Conservation (phyloP, 352 stramenopile genomes). For the Elongisporangium anandrum region DNA sequence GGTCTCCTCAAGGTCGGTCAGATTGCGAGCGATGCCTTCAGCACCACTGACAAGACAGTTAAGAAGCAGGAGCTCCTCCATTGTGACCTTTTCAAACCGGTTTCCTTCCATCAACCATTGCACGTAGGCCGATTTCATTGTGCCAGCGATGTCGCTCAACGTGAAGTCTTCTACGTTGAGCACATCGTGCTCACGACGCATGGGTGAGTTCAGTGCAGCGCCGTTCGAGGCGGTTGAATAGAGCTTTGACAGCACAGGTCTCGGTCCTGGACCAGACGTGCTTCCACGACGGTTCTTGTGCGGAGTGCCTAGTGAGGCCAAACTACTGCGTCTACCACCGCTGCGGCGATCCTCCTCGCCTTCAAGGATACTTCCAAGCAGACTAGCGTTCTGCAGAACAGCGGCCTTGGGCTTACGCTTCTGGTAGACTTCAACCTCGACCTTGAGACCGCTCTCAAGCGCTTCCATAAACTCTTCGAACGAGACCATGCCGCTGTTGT, state of each 20-base stretch:
- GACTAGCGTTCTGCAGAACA: slow-evolving; percentile 3
- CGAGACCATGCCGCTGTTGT: slow-evolving; percentile 63
- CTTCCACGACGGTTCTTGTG: neutral
- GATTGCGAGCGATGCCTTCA: slow-evolving; percentile 30
- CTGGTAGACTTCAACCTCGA: slow-evolving; percentile 74
- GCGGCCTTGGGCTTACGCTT: slow-evolving; percentile 19
- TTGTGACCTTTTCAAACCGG: slow-evolving; percentile 38
- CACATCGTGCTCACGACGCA: slow-evolving; percentile 6
- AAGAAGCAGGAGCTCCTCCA: slow-evolving; percentile 51
- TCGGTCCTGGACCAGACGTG: neutral
- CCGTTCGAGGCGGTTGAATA: neutral
- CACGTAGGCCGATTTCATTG: slow-evolving; percentile 41
- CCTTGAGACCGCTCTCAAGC: slow-evolving; percentile 63
- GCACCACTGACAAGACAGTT: slow-evolving; percentile 49
- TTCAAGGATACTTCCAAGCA: slow-evolving; percentile 1
- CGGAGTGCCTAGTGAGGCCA: neutral
- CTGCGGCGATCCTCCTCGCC: slow-evolving; percentile 1
- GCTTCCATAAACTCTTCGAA: slow-evolving; percentile 83
- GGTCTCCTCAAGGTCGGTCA: slow-evolving; percentile 13
- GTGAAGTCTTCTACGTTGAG: slow-evolving; percentile 10
- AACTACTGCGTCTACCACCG: too few species aligned
- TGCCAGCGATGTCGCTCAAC: slow-evolving; percentile 24
- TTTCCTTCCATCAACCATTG: slow-evolving; percentile 44
- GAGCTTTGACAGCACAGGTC: neutral
- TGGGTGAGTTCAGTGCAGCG: neutral